Base-by-base conservation (phyloP, 2,329 filamentous ascomycete species). In the Colletotrichum abscissum region DNA sequence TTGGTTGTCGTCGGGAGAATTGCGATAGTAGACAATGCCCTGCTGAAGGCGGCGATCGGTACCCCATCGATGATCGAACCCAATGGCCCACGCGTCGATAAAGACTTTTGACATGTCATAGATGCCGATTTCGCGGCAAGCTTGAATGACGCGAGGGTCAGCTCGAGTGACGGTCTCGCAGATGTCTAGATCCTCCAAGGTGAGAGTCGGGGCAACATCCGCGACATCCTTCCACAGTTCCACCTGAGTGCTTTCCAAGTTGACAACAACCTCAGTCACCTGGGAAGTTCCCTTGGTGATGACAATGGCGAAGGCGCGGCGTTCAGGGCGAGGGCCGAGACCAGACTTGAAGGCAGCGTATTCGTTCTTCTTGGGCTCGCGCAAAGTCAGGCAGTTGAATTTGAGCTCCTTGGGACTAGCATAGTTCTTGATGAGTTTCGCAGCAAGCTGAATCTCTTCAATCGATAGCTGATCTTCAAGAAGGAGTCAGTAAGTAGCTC, bases 21-120 rank as follows among this genome's bases (percentile, higher is more conserved):
- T 92, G 52, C 94, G 90, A 80, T 95, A 95, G 84, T 95, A 95
- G 88, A 94, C 94, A 33, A 96, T 85, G 14, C 93, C 94, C 84
- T 96, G 94, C 82, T 96, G 94, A 9, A 95, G 88, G 70, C 94
- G 89, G 49, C 93, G 87, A 69, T 87, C 86, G 69, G 86, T 93
- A 63, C 93, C 93, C 81, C 94, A 95, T 62, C 94, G 91, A 80
- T 94, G 90, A 77, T 96, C 94, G 75, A 94, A 93, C 38, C 94
- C 94, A 81, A 96, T 95, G 1, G 94, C 95, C 94, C 94, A 96
- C 55, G 92, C 93, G 81, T 96, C 94, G 80, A 94, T 93, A 82
- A 93, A 95, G 46, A 96, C 92, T 83, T 95, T 95, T 82, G 93
- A 85, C 94, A 96, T 96, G 77, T 95, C 93, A 76, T 91, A 87